Evolutionary conservation across 202 grass and related monocot genomes (phyloP).

Genomic region (Zizania palustris): DNA sequence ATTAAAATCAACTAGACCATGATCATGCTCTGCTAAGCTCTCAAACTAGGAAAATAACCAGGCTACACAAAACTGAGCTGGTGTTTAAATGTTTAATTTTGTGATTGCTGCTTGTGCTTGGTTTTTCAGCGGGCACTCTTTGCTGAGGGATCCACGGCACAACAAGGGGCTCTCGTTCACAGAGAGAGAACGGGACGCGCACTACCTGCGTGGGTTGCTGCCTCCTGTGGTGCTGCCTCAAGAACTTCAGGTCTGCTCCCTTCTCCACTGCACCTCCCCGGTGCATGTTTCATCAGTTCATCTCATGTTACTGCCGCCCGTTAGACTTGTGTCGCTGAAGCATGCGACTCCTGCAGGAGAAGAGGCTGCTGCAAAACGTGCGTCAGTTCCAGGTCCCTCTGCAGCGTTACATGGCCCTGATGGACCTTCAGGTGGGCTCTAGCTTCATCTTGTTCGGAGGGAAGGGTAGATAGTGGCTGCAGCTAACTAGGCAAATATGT

Average conservation of each 20-base stretch:
- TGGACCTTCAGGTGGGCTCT: slow-evolving; percentile 74
- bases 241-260: slow-evolving; percentile 64
- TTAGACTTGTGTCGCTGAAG: slow-evolving; percentile 6
- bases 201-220: slow-evolving; percentile 85
- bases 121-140: slow-evolving; percentile 61
- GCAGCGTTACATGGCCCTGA: slow-evolving; percentile 75
- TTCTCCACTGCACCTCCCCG: background rate
- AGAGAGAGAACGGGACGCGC: slow-evolving; percentile 89
- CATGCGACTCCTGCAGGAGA: slow-evolving; percentile 60
- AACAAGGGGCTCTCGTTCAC: slow-evolving; percentile 93
- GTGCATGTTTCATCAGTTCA: background rate
- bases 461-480: background rate
- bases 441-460: background rate
- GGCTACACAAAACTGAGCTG: background rate
- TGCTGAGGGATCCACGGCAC: slow-evolving; percentile 86
- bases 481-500: background rate
- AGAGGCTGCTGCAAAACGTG: slow-evolving; percentile 83
- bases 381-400: slow-evolving; percentile 65
- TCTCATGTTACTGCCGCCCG: background rate
- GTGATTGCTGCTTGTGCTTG: background rate
- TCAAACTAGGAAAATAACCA: background rate
- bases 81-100: slow-evolving; percentile 1
- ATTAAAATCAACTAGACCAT: background rate
- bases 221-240: slow-evolving; percentile 65
- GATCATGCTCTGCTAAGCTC: no score